A percentile compares a stretch with the other conserved stretches of the same genome.
These are phyloP conservation scores for Emmonsiellopsis sp. DNA, from an alignment of 2,329 filamentous ascomycete genomes.

Conservation along the genomic window DNA sequence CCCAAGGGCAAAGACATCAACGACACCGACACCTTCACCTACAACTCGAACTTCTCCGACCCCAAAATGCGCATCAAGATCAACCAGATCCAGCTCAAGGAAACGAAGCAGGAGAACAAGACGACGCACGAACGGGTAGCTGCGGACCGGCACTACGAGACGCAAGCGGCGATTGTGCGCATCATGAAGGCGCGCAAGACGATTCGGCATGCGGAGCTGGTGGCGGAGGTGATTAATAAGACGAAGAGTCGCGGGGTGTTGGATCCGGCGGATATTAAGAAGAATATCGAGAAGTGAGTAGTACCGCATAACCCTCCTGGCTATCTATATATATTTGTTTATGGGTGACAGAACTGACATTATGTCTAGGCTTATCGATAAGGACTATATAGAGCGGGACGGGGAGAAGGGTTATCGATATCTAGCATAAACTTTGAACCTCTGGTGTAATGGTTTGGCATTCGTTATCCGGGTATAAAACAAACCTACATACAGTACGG, in stretches of 20 bases:
- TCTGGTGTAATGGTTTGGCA: no score
- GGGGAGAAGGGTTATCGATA: slow-evolving; percentile 63
- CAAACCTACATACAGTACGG: no score
- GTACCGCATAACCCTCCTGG: slow-evolving; percentile 1
- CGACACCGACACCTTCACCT: slow-evolving; percentile 68
- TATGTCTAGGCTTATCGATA: slow-evolving; percentile 66
- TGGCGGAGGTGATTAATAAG: slow-evolving; percentile 84
- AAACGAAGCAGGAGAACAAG: slow-evolving; percentile 90
- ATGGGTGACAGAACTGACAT: background rate
- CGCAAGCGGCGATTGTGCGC: slow-evolving; percentile 88
- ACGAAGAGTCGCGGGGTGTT: slow-evolving; percentile 80
- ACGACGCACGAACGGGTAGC: slow-evolving; percentile 84
- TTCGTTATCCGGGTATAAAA: no score
- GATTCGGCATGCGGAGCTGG: slow-evolving; percentile 76
- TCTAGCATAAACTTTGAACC: slow-evolving; percentile 43
- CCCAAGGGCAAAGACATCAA: slow-evolving; percentile 77
- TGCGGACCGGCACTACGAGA: slow-evolving; percentile 88
- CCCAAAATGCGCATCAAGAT: slow-evolving; percentile 90
- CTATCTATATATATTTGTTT: background rate
- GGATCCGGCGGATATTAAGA: slow-evolving; percentile 82
- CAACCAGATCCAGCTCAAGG: slow-evolving; percentile 95
- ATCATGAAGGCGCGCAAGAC: slow-evolving; percentile 94
- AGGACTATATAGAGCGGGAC: slow-evolving; percentile 81
- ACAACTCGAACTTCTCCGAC: slow-evolving; percentile 69
- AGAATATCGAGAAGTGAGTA: slow-evolving; percentile 85